phyloP scores from a whole-genome alignment of 1,284 basidiomycete genomes.

The Leccinum pachyderme region DNA sequence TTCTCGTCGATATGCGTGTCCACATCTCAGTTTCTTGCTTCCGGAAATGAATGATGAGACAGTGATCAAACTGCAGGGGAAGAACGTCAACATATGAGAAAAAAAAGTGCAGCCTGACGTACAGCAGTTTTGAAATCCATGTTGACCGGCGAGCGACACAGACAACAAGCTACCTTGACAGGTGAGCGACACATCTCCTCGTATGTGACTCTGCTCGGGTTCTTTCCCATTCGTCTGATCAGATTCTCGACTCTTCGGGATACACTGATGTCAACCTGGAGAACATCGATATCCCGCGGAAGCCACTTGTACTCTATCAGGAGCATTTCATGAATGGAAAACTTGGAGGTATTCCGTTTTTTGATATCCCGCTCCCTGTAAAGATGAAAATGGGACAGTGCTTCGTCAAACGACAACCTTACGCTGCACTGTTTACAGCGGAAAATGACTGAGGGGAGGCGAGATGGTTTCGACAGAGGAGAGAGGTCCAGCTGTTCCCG shows the following conservation, averaged over 20 bases:
- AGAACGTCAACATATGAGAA: not conserved
- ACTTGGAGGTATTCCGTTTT: not conserved
- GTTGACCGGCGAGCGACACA: slow-evolving; percentile 5
- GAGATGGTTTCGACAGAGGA: slow-evolving; percentile 6
- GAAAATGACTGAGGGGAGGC: slow-evolving; percentile 16
- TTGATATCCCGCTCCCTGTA: not conserved
- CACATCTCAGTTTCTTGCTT: not conserved
- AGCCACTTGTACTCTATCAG: not conserved
- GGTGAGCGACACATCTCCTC: slow-evolving; percentile 8
- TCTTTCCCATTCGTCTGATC: slow-evolving; percentile 10
- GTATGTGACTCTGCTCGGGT: slow-evolving; percentile 2
- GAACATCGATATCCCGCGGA: slow-evolving; percentile 1
- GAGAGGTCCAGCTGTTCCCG: slow-evolving; percentile 1
- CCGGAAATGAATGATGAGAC: not conserved
- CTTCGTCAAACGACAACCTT: slow-evolving; percentile 10
- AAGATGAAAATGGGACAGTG: slow-evolving; percentile 14
- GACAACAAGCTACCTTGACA: slow-evolving; percentile 9
- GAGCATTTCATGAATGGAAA: not conserved
- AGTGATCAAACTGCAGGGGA: slow-evolving; percentile 9
- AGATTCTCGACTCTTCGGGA: slow-evolving; percentile 15
- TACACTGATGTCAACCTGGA: slow-evolving; percentile 9
- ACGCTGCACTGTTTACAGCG: slow-evolving; percentile 6
- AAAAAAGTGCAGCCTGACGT: not conserved
- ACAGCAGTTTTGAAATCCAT: slow-evolving; percentile 15
- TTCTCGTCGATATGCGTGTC: not conserved